A percentile compares a stretch with the other conserved stretches of the same genome.
Conservation (phyloP, 169 alveolate species). For the Cyclospora cayetanensis region DNA sequence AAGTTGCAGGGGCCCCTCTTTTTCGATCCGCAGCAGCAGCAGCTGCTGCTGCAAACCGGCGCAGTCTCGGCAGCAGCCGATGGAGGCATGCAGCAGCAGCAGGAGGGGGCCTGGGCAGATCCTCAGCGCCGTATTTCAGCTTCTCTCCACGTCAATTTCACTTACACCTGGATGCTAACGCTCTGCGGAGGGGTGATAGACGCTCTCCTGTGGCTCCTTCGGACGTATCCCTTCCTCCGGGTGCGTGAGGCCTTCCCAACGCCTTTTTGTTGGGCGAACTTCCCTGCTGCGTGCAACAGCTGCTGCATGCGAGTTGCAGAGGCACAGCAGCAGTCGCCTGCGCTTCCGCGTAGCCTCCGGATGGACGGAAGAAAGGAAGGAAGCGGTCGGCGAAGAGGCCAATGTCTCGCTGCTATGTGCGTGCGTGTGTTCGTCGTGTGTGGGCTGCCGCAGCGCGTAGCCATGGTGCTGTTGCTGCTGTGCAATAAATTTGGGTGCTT, state of each 20-base stretch:
- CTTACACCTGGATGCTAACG: not conserved
- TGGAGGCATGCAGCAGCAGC: not conserved
- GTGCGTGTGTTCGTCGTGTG: not conserved
- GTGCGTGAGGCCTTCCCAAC: too few species aligned
- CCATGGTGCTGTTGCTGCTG: not conserved
- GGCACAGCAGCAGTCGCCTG: too few species aligned
- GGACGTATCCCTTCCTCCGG: constrained; percentile 4
- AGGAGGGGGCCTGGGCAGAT: not conserved
- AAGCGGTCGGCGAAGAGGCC: too few species aligned
- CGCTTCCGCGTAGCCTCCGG: too few species aligned
- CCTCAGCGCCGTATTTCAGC: constrained; percentile 18
- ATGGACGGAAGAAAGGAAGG: too few species aligned
- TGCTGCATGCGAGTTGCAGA: too few species aligned
- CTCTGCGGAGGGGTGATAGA: constrained; percentile 20
- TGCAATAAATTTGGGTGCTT: not conserved
- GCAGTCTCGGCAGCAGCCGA: constrained; percentile 13
- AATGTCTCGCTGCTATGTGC: too few species aligned
- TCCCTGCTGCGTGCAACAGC: too few species aligned
- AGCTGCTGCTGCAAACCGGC: not conserved
- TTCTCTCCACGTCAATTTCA: constrained; percentile 7
- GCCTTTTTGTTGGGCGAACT: too few species aligned
- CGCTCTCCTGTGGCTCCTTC: not conserved
- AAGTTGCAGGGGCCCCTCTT: constrained; percentile 30
- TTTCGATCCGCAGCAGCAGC: constrained; percentile 53
- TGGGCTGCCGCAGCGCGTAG: not conserved